Base-by-base conservation (phyloP, 2,329 filamentous ascomycete genomes). In the Uncinocarpus reesii region DNA sequence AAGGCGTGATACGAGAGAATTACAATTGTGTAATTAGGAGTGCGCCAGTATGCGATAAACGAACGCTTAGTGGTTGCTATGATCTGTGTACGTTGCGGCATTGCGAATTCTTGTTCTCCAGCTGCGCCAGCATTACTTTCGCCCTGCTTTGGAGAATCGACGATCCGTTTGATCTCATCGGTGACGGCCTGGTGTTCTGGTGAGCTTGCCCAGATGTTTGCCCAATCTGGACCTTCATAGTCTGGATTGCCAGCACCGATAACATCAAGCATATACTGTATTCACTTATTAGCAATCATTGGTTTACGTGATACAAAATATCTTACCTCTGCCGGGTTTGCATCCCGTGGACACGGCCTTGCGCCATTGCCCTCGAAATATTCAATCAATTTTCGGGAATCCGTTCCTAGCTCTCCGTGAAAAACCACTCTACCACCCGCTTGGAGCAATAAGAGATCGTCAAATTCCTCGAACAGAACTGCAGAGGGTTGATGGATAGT, bases 401-500 rank as follows among this genome's bases (percentile, higher is more conserved):
- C 85, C 44, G 79, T 74, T 42, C 87, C 87, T 36, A 94, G 83
- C 50, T 89, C 81, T 16, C 86, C 86, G 59, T 92, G 90, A 69
- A 94, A 94, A 42, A 93, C 52, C 40, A 84, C 85, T 47, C 81
- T 76, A 3, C 87, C 87, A 51, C 87, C 87, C 34, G 78, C 76
- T 65, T 90, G 80, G 1, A 94, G 74, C 2, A 94, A 74, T 4
- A 94, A 70, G 1, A 95, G 74, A 10, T 86, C 78, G 61, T 94
- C 87, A 55, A 94, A 95, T 64, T 88, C 83, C 64, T 92, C 85
- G 57, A 95, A 94, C 0, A 94, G 73, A 0, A 85, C 81, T 13
- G 85, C 84, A 55, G 88, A 90, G 1, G 88, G 87, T 62, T 94
- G 88, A 63, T 94, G 88, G 54, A 94, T 94, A 0, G 88, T 94